Conservation (phyloP, 495 filamentous ascomycete species). For the Chaetomium cochliodes region DNA sequence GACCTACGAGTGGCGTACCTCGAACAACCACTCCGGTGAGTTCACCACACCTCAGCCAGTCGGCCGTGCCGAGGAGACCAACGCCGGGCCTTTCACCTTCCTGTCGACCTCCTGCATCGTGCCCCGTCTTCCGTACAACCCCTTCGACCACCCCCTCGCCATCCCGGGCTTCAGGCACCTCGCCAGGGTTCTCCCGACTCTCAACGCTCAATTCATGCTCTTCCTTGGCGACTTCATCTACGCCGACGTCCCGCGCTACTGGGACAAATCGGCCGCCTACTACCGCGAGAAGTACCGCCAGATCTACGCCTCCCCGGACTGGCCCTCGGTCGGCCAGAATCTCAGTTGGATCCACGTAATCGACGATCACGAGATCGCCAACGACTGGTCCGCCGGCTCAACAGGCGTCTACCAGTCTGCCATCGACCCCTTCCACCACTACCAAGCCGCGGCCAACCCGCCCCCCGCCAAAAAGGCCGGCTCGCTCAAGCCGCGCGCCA, state of each 20-base stretch:
- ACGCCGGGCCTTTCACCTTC: slow-evolving; percentile 72
- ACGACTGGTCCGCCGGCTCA: slow-evolving; percentile 79
- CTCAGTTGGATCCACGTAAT: slow-evolving; percentile 95
- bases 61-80: slow-evolving; percentile 57
- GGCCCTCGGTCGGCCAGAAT: slow-evolving; percentile 63
- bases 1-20: slow-evolving; percentile 75
- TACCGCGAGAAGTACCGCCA: slow-evolving; percentile 92
- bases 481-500: slow-evolving; percentile 32
- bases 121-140: slow-evolving; percentile 81
- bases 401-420: slow-evolving; percentile 71
- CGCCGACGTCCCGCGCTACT: slow-evolving; percentile 80
- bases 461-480: slow-evolving; percentile 54
- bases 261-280: slow-evolving; percentile 66
- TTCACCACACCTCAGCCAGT: slow-evolving; percentile 64
- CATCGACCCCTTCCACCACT: slow-evolving; percentile 81
- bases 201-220: slow-evolving; percentile 84
- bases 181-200: slow-evolving; percentile 58
- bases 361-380: slow-evolving; percentile 94
- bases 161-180: slow-evolving; percentile 76
- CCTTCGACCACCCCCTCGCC: slow-evolving; percentile 73
- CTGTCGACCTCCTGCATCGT: slow-evolving; percentile 90
- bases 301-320: slow-evolving; percentile 89
- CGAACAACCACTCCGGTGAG: slow-evolving; percentile 75
- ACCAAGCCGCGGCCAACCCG: slow-evolving; percentile 82
- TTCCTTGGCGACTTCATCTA: slow-evolving; percentile 99